Base-by-base conservation (phyloP, 805 yeast genomes). In the Candida corydali region DNA sequence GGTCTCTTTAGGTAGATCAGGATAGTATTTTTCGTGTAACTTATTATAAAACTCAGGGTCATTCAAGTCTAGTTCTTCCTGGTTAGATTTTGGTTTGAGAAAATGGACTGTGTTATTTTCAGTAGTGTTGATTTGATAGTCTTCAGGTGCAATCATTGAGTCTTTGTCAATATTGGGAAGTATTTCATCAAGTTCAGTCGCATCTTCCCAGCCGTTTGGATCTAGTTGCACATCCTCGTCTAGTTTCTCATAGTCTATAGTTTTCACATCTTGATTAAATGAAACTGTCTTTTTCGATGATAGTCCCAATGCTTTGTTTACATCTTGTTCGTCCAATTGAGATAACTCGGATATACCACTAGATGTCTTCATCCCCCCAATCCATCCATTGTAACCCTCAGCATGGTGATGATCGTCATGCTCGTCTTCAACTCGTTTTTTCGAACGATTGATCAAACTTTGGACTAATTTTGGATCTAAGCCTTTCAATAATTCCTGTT, bases 1-100 rank as follows among this genome's bases (percentile, higher is more conserved):
- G 0, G 86, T 75, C 46, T 93, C 95, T 32, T 69, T 78, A 2
- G 96, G 96, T 34, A 93, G 65, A 46, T 88, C 91, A 1, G 99
- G 97, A 61, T 80, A 93, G 61, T 78, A 91, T 52, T 84, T 85
- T 17, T 79, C 83, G 50, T 88, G 93, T 35, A 93, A 63, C 51
- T 87, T 82, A 18, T 80, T 80, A 46, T 79, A 73, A 55, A 89
- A 89, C 8, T 81, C 71, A 1, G 94, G 93, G 57, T 83, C 95
- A 50, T 83, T 67, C 5, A 86, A 57, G 46, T 85, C 88, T 23
- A 82, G 46, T 16, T 57, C 63, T 2, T 44, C 46, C 2, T 51
- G 40, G 7, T 20, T 9, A 7, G 7, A 9, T 23, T 51, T 51
- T 5, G 85, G 83, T 34, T 71, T 75, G 1, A 84, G 76, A 47